phyloP scores from a whole-genome alignment of 1,139 yeast genomes.

The Magnusiomyces suaveolens region DNA sequence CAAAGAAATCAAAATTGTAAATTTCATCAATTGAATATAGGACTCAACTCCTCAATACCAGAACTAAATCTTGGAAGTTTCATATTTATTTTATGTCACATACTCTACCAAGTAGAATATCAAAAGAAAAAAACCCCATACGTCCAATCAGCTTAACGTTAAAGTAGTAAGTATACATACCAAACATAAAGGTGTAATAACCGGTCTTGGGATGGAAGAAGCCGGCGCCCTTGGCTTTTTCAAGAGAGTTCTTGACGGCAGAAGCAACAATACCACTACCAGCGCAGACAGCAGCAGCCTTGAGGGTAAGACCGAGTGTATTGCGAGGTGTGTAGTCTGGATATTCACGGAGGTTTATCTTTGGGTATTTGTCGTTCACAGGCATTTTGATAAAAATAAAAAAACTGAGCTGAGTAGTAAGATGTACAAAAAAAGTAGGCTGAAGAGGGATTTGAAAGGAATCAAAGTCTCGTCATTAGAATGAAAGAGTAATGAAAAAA shows the following conservation, averaged over 20 bases:
- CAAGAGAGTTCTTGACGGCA: slow-evolving; percentile 34
- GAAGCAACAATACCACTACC: slow-evolving; percentile 35
- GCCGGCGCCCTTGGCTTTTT: slow-evolving; percentile 21
- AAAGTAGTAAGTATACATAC: slow-evolving; percentile 10
- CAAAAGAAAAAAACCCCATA: not conserved
- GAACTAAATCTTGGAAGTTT: too few relatives aligned
- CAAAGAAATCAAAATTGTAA: too few relatives aligned
- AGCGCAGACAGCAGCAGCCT: slow-evolving; percentile 35
- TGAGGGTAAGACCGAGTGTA: slow-evolving; percentile 37
- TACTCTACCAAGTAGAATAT: not conserved
- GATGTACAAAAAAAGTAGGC: not conserved
- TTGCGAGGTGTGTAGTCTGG: slow-evolving; percentile 33
- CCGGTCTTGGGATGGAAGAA: slow-evolving; percentile 16
- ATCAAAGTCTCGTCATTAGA: not conserved
- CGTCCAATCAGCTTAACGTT: not conserved
- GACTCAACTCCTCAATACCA: too few relatives aligned
- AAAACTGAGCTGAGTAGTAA: not conserved
- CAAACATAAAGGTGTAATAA: slow-evolving; percentile 16
- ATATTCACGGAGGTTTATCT: slow-evolving; percentile 13
- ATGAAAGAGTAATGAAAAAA: not conserved
- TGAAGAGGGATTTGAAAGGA: not conserved
- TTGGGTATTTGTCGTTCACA: slow-evolving; percentile 13
- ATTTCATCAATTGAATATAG: too few relatives aligned
- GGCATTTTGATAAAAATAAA: slow-evolving; percentile 7
- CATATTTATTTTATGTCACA: not conserved